These are phyloP conservation scores for Solanum pinnatisectum DNA, from an alignment of 257 asterid genomes.

Conservation along the genomic window DNA sequence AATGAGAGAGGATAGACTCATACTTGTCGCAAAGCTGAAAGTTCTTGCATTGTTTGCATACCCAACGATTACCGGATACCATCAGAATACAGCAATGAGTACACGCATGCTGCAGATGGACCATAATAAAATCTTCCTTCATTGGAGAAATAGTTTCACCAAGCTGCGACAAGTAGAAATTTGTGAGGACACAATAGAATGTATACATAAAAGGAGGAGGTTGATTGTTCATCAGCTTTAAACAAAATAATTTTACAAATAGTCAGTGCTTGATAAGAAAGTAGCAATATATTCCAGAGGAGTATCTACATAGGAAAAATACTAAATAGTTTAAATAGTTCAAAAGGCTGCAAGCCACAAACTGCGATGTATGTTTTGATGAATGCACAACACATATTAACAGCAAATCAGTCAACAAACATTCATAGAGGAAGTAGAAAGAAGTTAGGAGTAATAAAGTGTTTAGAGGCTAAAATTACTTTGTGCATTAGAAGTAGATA, in stretches of 20 bases:
- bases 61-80: conserved; percentile 91
- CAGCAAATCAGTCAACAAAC: neutral
- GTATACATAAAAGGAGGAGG: neutral
- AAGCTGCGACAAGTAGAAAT: conserved; percentile 39
- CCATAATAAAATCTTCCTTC: conserved; percentile 99
- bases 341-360: neutral
- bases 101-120: conserved; percentile 88
- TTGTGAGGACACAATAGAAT: neutral
- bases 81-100: conserved; percentile 84
- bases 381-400: neutral
- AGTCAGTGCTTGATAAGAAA: neutral
- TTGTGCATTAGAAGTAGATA: conserved; percentile 80
- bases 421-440: conserved; percentile 78
- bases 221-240: neutral
- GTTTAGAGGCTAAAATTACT: conserved; percentile 28
- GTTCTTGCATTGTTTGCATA: conserved; percentile 75
- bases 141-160: conserved; percentile 89
- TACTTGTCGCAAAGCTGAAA: conserved; percentile 89
- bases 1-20: conserved; percentile 6
- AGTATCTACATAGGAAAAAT: neutral
- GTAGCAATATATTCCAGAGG: neutral
- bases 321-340: neutral
- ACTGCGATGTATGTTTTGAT: neutral
- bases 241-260: neutral
- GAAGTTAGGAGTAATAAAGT: conserved; percentile 52